Conservation (phyloP, 257 asterid genomes). For the Cruciata laevipes region DNA sequence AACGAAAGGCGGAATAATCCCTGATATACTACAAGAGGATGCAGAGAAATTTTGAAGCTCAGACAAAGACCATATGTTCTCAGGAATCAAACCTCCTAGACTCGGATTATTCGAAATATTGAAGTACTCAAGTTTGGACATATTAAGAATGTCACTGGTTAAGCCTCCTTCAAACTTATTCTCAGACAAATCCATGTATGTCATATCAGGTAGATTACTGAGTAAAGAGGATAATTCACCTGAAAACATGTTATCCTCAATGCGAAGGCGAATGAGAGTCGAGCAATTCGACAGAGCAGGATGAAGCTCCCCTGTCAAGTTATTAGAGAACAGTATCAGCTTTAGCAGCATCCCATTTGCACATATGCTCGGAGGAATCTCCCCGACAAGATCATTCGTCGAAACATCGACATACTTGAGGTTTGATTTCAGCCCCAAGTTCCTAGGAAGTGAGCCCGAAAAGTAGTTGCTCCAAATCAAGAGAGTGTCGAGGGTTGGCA, state of each 20-base stretch:
- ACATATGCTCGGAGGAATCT: conserved; percentile 64
- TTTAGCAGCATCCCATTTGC: conserved; percentile 48
- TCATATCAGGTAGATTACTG: conserved; percentile 34
- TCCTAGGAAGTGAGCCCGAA: conserved; percentile 66
- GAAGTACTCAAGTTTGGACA: conserved; percentile 51
- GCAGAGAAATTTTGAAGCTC: conserved; percentile 71
- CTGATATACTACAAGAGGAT: conserved; percentile 61
- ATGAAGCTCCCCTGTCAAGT: conserved; percentile 61
- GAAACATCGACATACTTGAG: conserved; percentile 77
- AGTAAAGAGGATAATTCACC: conserved; percentile 66
- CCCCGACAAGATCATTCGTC: conserved; percentile 61
- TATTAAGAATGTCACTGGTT: conserved; percentile 41
- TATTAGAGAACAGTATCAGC: conserved; percentile 74
- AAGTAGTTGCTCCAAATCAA: conserved; percentile 88
- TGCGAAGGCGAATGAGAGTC: conserved; percentile 76
- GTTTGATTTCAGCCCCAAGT: conserved; percentile 57
- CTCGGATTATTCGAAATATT: conserved; percentile 73
- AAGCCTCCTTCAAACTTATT: conserved; percentile 68
- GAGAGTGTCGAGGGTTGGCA: conserved; percentile 68
- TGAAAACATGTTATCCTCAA: conserved; percentile 72
- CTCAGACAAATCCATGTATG: conserved; percentile 80
- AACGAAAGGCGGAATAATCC: conserved; percentile 61
- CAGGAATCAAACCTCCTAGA: conserved; percentile 63
- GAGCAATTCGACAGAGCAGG: conserved; percentile 83
- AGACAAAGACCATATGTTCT: conserved; percentile 49